These are phyloP conservation scores for Trebouxia sp. DNA, from an alignment of 139 green algal genomes.

Conservation along the genomic window DNA sequence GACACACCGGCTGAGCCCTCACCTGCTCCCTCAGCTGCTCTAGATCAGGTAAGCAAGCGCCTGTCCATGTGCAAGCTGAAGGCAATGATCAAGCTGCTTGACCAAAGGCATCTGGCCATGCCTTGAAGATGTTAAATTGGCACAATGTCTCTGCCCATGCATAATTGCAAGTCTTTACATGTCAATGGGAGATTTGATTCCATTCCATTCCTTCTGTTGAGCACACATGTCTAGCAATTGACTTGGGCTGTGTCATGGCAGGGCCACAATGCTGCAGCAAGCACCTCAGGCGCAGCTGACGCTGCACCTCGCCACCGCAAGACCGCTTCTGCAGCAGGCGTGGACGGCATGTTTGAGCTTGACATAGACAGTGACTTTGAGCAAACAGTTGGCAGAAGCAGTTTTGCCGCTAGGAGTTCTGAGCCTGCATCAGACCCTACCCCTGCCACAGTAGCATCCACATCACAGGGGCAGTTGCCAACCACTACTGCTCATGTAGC, in stretches of 20 bases:
- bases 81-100: neutral
- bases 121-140: too few species aligned
- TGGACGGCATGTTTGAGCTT: conserved; percentile 21
- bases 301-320: neutral
- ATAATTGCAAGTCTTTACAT: too few species aligned
- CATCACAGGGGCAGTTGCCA: too few species aligned
- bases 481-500: too few species aligned
- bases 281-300: too few species aligned
- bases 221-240: too few species aligned
- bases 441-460: neutral
- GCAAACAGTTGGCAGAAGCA: neutral
- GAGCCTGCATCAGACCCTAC: neutral
- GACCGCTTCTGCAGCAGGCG: neutral
- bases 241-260: too few species aligned
- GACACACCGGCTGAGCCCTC: neutral
- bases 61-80: neutral
- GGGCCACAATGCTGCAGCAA: too few species aligned
- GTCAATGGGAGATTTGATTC: too few species aligned
- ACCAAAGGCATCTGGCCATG: neutral
- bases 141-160: too few species aligned
- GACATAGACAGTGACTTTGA: conserved; percentile 6
- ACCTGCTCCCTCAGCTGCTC: neutral
- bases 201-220: too few species aligned
- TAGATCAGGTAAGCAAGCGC: neutral
- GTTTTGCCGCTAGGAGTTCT: neutral